phyloP scores from a whole-genome alignment of 2,329 filamentous ascomycete genomes.

The Neurospora sp. region DNA sequence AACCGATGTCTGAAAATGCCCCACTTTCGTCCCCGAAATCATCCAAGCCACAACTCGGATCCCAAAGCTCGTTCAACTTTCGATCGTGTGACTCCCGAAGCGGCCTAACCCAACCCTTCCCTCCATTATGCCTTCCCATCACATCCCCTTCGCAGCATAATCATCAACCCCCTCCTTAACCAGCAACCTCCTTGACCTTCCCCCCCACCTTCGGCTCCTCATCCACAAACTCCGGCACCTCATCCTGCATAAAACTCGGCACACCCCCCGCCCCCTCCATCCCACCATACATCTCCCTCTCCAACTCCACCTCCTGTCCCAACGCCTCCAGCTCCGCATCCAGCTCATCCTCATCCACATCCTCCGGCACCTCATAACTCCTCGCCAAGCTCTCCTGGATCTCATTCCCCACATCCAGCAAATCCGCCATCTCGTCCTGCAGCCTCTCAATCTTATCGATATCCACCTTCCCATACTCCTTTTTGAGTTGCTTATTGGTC shows the following conservation, averaged over 20 bases:
- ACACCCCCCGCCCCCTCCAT: slow-evolving; percentile 40
- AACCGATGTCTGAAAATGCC: background rate
- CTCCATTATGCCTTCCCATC: background rate
- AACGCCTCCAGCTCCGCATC: slow-evolving; percentile 94
- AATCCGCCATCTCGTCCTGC: slow-evolving; percentile 98
- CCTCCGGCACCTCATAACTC: slow-evolving; percentile 90
- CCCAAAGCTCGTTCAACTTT: background rate
- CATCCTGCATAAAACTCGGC: slow-evolving; percentile 83
- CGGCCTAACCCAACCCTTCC: background rate
- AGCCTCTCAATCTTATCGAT: slow-evolving; percentile 95
- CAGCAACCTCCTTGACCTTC: slow-evolving; percentile 75
- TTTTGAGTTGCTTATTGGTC: slow-evolving; percentile 82
- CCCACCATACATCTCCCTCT: slow-evolving; percentile 48
- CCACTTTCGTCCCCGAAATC: background rate
- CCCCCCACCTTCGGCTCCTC: slow-evolving; percentile 64
- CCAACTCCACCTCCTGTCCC: slow-evolving; percentile 87
- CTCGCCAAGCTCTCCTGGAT: slow-evolving; percentile 90
- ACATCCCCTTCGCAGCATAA: too few species aligned
- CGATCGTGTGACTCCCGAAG: background rate
- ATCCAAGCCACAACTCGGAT: background rate
- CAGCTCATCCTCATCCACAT: slow-evolving; percentile 91
- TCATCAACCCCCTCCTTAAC: slow-evolving; percentile 23
- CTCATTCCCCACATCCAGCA: slow-evolving; percentile 96
- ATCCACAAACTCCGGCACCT: slow-evolving; percentile 82
- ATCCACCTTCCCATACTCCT: slow-evolving; percentile 95